Conservation (phyloP, 108 stramenopile genomes). For the Fistulifera pelliculosa region DNA sequence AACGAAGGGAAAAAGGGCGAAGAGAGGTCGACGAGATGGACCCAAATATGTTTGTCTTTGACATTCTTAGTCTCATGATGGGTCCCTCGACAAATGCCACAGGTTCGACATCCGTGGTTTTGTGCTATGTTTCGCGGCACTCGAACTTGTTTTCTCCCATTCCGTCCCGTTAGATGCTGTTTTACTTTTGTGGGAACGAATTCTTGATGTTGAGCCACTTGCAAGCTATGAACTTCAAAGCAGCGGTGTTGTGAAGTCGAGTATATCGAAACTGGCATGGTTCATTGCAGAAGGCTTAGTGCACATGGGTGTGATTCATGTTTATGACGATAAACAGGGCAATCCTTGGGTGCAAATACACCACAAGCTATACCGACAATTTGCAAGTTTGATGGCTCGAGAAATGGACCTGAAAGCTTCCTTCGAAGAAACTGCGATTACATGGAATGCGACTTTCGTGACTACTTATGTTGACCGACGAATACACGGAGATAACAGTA, state of each 20-base stretch:
- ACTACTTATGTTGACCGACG: slow-evolving; percentile 17
- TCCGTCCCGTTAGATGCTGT: slow-evolving; percentile 23
- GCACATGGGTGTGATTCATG: slow-evolving; percentile 23
- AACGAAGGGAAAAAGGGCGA: background rate
- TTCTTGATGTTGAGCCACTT: slow-evolving; percentile 14
- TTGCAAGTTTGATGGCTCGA: slow-evolving; percentile 12
- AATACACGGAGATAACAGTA: slow-evolving; percentile 3
- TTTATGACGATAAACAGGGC: slow-evolving; percentile 15
- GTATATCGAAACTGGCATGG: slow-evolving; percentile 12
- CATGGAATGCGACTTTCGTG: slow-evolving; percentile 43
- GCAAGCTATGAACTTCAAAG: slow-evolving; percentile 10
- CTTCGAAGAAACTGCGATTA: slow-evolving; percentile 11
- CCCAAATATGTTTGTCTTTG: slow-evolving; percentile 6
- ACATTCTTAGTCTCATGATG: slow-evolving; percentile 24
- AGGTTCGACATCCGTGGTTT: slow-evolving; percentile 6
- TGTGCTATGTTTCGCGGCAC: slow-evolving; percentile 26
- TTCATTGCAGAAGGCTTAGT: slow-evolving; percentile 28
- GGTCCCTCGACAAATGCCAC: slow-evolving; percentile 10
- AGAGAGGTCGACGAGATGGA: background rate
- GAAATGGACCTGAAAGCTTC: slow-evolving; percentile 12
- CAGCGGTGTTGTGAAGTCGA: too few relatives aligned
- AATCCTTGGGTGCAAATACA: slow-evolving; percentile 15
- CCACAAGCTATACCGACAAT: slow-evolving; percentile 19
- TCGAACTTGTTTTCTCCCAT: slow-evolving; percentile 20
- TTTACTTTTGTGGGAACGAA: slow-evolving; percentile 22